Percentiles rank a stretch among this genome's conserved stretches.
Evolutionary conservation across 495 filamentous ascomycete genomes (phyloP).

Genomic region (Trichocladium antarcticum): DNA sequence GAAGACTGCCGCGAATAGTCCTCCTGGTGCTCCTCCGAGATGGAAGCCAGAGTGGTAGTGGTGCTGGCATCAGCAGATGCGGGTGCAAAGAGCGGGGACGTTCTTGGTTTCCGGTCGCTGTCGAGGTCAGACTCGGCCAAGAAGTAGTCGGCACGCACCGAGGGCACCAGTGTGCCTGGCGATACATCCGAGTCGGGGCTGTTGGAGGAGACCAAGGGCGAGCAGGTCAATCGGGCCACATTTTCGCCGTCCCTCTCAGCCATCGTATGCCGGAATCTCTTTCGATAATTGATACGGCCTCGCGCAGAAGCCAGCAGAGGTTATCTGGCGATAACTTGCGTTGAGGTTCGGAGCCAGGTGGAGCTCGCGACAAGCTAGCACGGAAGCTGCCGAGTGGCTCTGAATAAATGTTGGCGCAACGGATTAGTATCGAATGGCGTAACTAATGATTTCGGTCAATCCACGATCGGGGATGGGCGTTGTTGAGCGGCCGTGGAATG

Average conservation of each 20-base stretch:
- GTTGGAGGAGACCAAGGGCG: conserved; percentile 18
- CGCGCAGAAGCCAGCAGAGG: conserved; percentile 38
- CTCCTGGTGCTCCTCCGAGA: conserved; percentile 9
- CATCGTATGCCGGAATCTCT: conserved; percentile 17
- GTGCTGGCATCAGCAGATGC: conserved; percentile 20
- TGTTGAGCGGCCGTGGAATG: no score
- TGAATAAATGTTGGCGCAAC: no score
- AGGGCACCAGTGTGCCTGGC: conserved; percentile 22
- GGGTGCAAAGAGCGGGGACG: conserved; percentile 9
- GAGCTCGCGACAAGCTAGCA: no score
- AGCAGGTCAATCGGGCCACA: conserved; percentile 21
- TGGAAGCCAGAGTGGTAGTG: conserved; percentile 15
- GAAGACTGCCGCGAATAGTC: conserved; percentile 18
- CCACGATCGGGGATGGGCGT: no score
- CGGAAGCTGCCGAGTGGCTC: no score
- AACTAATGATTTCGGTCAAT: no score
- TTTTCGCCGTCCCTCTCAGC: conserved; percentile 15
- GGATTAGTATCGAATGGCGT: no score
- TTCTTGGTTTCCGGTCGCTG: conserved; percentile 5
- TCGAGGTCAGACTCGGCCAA: conserved; percentile 1
- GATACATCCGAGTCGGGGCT: conserved; percentile 34
- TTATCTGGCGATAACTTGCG: conserved; percentile 32
- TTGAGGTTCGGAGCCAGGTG: conserved; percentile 25
- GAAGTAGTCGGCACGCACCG: conserved; percentile 31
- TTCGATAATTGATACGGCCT: conserved; percentile 27